Percentiles rank a stretch among this genome's conserved stretches.
Evolutionary conservation across 2,329 filamentous ascomycete species (phyloP).

Genomic region (Aspergillus fructus): DNA sequence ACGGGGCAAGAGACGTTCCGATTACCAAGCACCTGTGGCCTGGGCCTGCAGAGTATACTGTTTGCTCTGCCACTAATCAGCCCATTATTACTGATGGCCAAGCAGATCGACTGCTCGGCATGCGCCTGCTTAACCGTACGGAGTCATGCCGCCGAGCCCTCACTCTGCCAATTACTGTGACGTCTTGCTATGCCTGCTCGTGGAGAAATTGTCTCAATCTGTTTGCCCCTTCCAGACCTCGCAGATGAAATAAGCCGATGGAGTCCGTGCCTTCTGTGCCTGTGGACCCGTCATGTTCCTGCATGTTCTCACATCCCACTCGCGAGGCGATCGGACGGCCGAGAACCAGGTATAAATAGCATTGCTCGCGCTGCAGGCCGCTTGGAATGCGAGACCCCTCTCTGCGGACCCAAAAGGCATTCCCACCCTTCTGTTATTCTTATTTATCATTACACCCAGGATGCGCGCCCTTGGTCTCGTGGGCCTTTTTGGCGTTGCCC

Average conservation of each 20-base stretch:
- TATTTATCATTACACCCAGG: background rate
- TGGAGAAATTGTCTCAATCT: background rate
- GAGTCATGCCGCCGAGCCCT: constrained; percentile 1
- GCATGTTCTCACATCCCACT: background rate
- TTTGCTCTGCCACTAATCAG: constrained; percentile 2
- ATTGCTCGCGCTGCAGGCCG: background rate
- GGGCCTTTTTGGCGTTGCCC: constrained; percentile 35
- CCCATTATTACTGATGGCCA: constrained; percentile 6
- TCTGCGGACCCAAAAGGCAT: background rate
- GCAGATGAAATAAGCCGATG: constrained; percentile 4
- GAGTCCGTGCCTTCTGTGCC: background rate
- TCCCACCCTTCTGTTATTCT: background rate
- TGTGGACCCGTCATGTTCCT: background rate
- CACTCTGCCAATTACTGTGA: background rate
- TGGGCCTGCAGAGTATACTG: background rate
- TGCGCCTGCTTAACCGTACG: background rate
- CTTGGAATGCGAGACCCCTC: background rate
- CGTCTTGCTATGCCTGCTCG: background rate
- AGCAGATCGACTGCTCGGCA: constrained; percentile 2
- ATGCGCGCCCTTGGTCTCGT: constrained; percentile 30
- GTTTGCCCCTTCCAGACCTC: constrained; percentile 7
- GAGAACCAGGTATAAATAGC: background rate
- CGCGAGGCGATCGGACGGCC: background rate
- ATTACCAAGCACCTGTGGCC: constrained; percentile 7
- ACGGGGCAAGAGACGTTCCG: background rate